Percentiles rank a stretch among this genome's conserved stretches.
Evolutionary conservation across 2,329 filamentous ascomycete species (phyloP).

Genomic region (Penicillium frequentans): DNA sequence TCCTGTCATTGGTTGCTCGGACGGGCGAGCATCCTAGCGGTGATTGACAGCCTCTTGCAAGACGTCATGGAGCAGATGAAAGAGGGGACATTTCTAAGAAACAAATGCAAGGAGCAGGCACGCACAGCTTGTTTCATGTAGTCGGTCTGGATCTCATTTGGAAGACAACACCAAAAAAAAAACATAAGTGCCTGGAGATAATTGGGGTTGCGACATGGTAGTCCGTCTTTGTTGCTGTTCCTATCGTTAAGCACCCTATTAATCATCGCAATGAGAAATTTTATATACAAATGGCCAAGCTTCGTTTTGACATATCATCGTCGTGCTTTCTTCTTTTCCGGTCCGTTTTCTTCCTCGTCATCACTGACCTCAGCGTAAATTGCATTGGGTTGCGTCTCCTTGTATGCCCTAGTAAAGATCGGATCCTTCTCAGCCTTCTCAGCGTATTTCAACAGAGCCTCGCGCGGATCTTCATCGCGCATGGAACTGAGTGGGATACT

Average conservation of each 20-base stretch:
- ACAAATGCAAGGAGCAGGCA: constrained; percentile 11
- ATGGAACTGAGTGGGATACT: constrained; percentile 88
- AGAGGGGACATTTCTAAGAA: constrained; percentile 14
- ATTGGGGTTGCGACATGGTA: not conserved
- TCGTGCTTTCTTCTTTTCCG: constrained; percentile 29
- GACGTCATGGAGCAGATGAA: constrained; percentile 18
- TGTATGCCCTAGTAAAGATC: constrained; percentile 92
- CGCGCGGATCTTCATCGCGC: constrained; percentile 93
- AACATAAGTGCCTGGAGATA: not conserved
- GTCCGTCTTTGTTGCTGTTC: not conserved
- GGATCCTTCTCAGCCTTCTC: constrained; percentile 91
- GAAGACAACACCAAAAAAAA: not conserved
- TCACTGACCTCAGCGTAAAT: constrained; percentile 90
- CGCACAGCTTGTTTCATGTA: not conserved
- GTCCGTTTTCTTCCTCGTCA: constrained; percentile 66
- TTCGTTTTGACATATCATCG: constrained; percentile 23
- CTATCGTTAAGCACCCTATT: not conserved
- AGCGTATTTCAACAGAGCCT: constrained; percentile 91
- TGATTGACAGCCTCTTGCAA: constrained; percentile 10
- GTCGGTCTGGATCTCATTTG: not conserved
- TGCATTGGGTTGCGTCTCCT: constrained; percentile 84
- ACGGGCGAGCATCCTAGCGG: not conserved
- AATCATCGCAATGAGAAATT: not conserved
- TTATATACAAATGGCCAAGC: constrained; percentile 2
- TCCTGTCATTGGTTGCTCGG: constrained; percentile 10